These are phyloP conservation scores for Lactarius tabidus DNA, from an alignment of 768 basidiomycete species.

Conservation along the genomic window DNA sequence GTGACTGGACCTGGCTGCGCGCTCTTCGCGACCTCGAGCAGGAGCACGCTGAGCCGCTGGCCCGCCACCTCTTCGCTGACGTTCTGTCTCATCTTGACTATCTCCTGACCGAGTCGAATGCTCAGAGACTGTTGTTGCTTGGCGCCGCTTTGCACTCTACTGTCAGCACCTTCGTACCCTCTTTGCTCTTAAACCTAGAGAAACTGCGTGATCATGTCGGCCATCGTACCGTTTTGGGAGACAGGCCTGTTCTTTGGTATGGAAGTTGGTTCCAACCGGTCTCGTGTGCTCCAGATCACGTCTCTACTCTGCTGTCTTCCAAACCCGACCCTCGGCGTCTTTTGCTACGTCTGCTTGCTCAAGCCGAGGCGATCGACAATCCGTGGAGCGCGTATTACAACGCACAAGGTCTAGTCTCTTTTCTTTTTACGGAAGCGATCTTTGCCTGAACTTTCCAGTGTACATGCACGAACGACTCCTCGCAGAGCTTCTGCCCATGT, in stretches of 20 bases:
- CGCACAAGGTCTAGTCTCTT: conserved; percentile 18
- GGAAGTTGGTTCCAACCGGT: conserved; percentile 22
- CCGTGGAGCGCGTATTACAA: conserved; percentile 25
- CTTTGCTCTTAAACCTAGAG: conserved; percentile 8
- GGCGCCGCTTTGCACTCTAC: conserved; percentile 20
- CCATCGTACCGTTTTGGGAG: conserved; percentile 12
- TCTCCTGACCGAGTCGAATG: neutral
- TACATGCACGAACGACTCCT: conserved; percentile 24
- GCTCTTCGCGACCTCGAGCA: conserved; percentile 8
- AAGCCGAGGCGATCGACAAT: conserved; percentile 10
- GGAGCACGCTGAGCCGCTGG: conserved; percentile 3
- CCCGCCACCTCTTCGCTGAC: conserved; percentile 8
- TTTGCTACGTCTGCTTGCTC: conserved; percentile 8
- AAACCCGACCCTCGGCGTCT: conserved; percentile 1
- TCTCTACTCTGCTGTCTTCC: neutral
- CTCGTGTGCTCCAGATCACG: conserved; percentile 7
- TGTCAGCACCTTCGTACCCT: conserved; percentile 19
- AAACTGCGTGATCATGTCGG: conserved; percentile 8
- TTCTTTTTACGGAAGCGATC: neutral
- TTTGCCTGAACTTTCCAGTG: neutral
- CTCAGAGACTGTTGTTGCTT: neutral
- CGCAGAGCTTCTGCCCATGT: conserved; percentile 9
- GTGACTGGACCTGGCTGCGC: conserved; percentile 16
- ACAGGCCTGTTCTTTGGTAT: conserved; percentile 22
- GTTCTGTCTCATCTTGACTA: conserved; percentile 6